These are phyloP conservation scores for Diaporthe batatas DNA, from an alignment of 2,329 filamentous ascomycete species.

Conservation along the genomic window DNA sequence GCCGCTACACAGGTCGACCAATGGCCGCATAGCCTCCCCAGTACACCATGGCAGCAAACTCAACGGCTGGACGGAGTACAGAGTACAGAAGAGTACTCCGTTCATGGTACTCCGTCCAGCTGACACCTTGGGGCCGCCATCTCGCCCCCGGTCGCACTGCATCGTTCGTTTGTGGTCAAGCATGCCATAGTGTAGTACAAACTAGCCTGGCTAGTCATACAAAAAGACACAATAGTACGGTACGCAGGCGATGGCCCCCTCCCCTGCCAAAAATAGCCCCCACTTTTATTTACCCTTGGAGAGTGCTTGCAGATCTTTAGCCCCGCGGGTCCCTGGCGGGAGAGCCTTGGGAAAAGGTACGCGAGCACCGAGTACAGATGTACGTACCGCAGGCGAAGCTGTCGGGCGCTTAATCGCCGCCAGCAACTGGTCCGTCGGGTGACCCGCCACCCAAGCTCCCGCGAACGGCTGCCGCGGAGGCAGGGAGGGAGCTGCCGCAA, in stretches of 20 bases:
- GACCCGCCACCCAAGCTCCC: conserved; percentile 26
- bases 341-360: neutral
- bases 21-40: neutral
- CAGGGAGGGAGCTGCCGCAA: neutral
- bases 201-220: neutral
- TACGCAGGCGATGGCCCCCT: neutral
- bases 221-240: neutral
- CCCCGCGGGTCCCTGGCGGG: neutral
- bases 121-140: neutral
- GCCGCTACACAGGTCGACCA: neutral
- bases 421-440: conserved; percentile 30
- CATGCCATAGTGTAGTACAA: no score
- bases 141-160: neutral
- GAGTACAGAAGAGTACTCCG: no score
- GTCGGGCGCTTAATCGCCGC: conserved; percentile 39
- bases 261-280: conserved; percentile 38
- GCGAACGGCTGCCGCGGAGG: conserved; percentile 22
- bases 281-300: conserved; percentile 30
- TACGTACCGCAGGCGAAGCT: conserved; percentile 27
- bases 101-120: neutral
- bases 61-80: no score
- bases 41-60: neutral
- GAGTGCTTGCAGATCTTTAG: conserved; percentile 29
- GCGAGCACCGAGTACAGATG: neutral
- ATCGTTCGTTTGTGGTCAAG: neutral